Conservation (phyloP, 345 rosid genomes). For the Boechera divaricarpa region DNA sequence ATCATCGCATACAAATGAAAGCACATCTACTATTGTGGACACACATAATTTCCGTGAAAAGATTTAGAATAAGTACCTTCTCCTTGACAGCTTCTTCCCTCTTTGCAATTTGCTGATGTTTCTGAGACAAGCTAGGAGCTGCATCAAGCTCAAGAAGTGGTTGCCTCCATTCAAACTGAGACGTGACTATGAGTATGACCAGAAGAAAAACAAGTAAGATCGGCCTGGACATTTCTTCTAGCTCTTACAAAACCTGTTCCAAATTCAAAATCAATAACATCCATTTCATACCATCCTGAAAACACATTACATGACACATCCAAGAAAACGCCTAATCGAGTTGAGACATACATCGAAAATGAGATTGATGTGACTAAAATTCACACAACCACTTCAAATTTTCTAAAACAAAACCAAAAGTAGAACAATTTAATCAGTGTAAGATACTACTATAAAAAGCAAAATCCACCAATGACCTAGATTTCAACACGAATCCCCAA, state of each 20-base stretch:
- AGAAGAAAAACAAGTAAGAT: constrained; percentile 76
- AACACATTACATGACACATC: constrained; percentile 3
- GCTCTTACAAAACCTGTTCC: constrained; percentile 52
- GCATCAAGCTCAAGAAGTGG: constrained; percentile 74
- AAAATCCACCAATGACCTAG: not conserved
- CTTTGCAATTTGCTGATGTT: constrained; percentile 61
- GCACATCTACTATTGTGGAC: not conserved
- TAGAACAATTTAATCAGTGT: not conserved
- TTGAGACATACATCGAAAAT: not conserved
- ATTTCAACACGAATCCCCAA: constrained; percentile 1
- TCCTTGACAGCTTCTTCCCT: constrained; percentile 82
- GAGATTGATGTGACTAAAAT: not conserved
- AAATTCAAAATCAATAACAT: constrained; percentile 2
- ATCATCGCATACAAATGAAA: not conserved
- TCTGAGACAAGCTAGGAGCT: constrained; percentile 54
- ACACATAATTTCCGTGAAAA: not conserved
- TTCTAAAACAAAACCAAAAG: not conserved
- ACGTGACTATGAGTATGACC: constrained; percentile 75
- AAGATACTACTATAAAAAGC: not conserved
- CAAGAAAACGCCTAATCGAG: not conserved
- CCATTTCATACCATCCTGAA: constrained; percentile 13
- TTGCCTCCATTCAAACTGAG: constrained; percentile 95
- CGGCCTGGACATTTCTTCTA: constrained; percentile 75
- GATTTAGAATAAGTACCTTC: constrained; percentile 57
- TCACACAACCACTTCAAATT: not conserved